Evolutionary conservation across 768 basidiomycete species (phyloP), one percentile per base, ranked within the genome.

Genomic region (Termitomyces sp.): DNA sequence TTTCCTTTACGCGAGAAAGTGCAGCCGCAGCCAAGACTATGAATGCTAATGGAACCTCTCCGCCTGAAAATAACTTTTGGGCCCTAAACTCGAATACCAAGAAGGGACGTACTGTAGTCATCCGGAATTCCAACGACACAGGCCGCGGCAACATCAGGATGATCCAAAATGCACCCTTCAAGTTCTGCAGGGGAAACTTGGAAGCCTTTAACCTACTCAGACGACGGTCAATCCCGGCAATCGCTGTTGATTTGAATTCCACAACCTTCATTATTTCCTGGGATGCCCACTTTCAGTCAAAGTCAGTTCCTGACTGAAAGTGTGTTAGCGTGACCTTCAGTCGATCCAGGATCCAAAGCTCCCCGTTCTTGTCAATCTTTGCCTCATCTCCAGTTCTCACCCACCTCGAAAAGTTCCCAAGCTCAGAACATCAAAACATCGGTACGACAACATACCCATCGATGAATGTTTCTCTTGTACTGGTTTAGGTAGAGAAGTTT

Each of bases 181-280:
- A 89, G 74, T 62, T 88, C 87, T 4, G 88, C 87, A 2, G 88
- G 88, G 1, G 88, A 86, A 1, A 90, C 88, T 67, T 90, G 88
- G 67, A 86, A 87, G 2, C 89, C 88, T 65, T 73, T 79, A 46
- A 86, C 84, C 73, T 87, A 76, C 35, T 79, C 70, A 16, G 75
- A 73, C 69, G 75, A 71, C 73, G 41, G 50, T 48, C 16, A 23
- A 23, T 14, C 54, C 1, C 13, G 23, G 8, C 36, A 43, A 28
- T 33, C 12, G n/a, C 18, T 43, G 63, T 80, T 79, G 8, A 8
- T 18, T 7, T 4, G 33, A 8, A 35, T 5, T 2, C 20, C 1
- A 16, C 57, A 16, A 73, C 74, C 67, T 80, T 79, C 76, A 80
- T 76, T 49, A 79, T 78, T 70, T 80, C 79, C 75, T 79, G 43